These are phyloP conservation scores for Ceratocystis lukuohia DNA, from an alignment of 2,329 filamentous ascomycete genomes.

Conservation along the genomic window DNA sequence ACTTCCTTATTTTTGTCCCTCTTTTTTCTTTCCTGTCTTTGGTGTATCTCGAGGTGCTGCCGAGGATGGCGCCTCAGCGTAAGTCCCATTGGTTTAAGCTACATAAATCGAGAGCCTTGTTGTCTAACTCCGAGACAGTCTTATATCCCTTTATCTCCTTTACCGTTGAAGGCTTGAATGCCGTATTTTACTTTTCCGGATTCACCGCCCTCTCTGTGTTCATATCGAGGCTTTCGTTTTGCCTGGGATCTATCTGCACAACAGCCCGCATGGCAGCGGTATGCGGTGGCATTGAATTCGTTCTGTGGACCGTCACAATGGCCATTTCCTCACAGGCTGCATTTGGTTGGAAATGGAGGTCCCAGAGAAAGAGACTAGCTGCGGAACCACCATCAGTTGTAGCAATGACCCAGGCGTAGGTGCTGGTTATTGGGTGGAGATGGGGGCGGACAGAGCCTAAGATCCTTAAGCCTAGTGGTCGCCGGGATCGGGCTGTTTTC, in stretches of 20 bases:
- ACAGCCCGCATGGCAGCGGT: conserved; percentile 42
- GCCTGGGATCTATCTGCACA: conserved; percentile 43
- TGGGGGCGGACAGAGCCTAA: conserved; percentile 20
- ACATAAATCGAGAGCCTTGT: conserved; percentile 11
- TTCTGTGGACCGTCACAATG: conserved; percentile 39
- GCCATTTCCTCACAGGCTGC: conserved; percentile 35
- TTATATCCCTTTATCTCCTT: conserved; percentile 38
- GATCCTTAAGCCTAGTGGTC: neutral
- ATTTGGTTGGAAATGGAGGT: conserved; percentile 25
- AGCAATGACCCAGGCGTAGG: conserved; percentile 10
- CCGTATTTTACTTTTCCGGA: conserved; percentile 44
- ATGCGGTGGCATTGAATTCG: conserved; percentile 40
- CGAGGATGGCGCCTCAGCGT: conserved; percentile 34
- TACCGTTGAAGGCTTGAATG: conserved; percentile 38
- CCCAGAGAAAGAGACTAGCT: conserved; percentile 30
- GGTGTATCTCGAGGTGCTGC: conserved; percentile 38
- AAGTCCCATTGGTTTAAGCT: conserved; percentile 20
- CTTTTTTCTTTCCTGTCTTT: conserved; percentile 43
- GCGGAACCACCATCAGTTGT: conserved; percentile 18
- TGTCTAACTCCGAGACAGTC: conserved; percentile 23
- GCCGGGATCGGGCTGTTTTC: neutral
- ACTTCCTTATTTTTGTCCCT: conserved; percentile 44
- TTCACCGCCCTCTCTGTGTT: conserved; percentile 47
- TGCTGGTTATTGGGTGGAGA: conserved; percentile 15
- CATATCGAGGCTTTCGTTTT: conserved; percentile 42